Conservation (phyloP, 305 asterid species). For the Withania somnifera region DNA sequence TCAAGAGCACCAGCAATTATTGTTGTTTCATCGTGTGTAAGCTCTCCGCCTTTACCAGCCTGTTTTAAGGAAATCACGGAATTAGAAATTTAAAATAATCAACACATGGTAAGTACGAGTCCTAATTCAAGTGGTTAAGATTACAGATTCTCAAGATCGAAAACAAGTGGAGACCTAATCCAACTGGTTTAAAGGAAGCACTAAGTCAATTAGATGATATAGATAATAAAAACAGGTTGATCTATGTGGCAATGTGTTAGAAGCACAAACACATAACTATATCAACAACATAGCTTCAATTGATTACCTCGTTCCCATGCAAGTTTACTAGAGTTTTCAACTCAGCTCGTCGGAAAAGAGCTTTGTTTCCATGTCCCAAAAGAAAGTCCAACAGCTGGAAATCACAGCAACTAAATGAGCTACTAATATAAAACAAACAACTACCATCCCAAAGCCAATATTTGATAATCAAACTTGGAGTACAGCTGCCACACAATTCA, state of each 20-base stretch:
- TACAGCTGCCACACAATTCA: not conserved
- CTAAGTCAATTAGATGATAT: not conserved
- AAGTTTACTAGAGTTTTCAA: conserved; percentile 58
- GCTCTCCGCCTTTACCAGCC: conserved; percentile 89
- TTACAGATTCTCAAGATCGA: not conserved
- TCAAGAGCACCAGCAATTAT: conserved; percentile 73
- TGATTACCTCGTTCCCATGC: conserved; percentile 56
- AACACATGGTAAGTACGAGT: not conserved
- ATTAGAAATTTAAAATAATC: not conserved
- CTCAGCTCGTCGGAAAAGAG: conserved; percentile 63
- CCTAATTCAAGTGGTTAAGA: not conserved
- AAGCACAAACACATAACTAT: not conserved
- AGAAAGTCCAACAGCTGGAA: conserved; percentile 46
- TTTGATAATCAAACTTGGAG: not conserved
- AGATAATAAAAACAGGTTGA: not conserved
- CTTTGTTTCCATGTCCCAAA: conserved; percentile 41
- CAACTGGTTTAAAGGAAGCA: not conserved
- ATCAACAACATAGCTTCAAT: not conserved
- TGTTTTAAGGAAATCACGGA: conserved; percentile 9
- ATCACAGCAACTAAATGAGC: conserved; percentile 2
- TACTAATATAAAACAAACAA: not conserved
- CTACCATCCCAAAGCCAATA: not conserved
- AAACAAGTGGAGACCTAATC: not conserved
- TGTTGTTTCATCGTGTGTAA: conserved; percentile 72
- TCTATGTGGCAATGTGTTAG: not conserved